These are phyloP conservation scores for Drechslerella coelobrocha DNA, from an alignment of 2,329 filamentous ascomycete genomes.

Conservation along the genomic window DNA sequence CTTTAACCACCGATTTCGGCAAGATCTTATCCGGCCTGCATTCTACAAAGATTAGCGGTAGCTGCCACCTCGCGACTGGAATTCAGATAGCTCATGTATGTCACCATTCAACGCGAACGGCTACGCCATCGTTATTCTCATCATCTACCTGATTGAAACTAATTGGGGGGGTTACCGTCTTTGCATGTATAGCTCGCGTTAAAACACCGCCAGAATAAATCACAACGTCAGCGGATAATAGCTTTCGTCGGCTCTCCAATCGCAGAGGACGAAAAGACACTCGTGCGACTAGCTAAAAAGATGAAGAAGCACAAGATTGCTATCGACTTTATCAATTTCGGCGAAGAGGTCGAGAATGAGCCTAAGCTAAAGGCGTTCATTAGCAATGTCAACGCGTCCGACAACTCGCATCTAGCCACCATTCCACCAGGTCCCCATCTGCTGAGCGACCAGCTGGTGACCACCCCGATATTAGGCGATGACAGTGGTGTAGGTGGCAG, in stretches of 20 bases:
- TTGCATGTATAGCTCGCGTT: conserved; percentile 81
- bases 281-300: conserved; percentile 89
- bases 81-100: conserved; percentile 94
- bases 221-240: conserved; percentile 93
- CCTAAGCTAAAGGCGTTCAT: conserved; percentile 93
- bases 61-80: conserved; percentile 84
- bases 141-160: not conserved
- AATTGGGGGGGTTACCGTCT: too few relatives aligned
- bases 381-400: conserved; percentile 86
- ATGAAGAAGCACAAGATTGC: conserved; percentile 98
- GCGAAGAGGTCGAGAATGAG: conserved; percentile 87
- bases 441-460: conserved; percentile 87
- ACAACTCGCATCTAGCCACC: conserved; percentile 88
- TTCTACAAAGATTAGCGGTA: conserved; percentile 90
- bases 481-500: conserved; percentile 72
- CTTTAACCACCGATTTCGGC: conserved; percentile 92
- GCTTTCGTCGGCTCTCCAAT: conserved; percentile 95
- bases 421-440: conserved; percentile 90
- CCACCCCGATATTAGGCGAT: conserved; percentile 86
- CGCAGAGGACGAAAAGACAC: conserved; percentile 83
- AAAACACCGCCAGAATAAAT: conserved; percentile 98
- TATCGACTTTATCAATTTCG: conserved; percentile 94
- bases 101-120: conserved; percentile 40
- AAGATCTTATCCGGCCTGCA: conserved; percentile 92
- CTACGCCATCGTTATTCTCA: not conserved